Evolutionary conservation across 805 yeast genomes (phyloP).

Genomic region (Myxozyma melibiosi): DNA sequence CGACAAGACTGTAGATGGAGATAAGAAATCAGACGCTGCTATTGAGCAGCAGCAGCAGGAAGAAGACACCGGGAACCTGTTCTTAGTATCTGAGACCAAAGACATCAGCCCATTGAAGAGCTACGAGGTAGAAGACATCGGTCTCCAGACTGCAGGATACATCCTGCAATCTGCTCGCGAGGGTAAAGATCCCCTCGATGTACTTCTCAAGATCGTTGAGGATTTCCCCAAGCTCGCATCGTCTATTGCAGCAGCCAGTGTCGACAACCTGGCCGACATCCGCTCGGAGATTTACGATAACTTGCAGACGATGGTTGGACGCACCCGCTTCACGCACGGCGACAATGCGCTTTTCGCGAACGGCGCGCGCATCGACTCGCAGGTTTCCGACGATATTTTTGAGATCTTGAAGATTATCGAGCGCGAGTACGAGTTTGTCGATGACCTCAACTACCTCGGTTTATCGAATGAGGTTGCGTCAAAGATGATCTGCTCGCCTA

Average conservation of each 20-base stretch:
- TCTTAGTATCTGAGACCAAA: conserved; percentile 36
- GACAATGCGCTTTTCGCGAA: conserved; percentile 57
- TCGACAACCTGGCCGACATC: conserved; percentile 23
- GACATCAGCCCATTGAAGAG: conserved; percentile 32
- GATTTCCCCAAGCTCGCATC: conserved; percentile 61
- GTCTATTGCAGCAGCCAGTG: conserved; percentile 40
- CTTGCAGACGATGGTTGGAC: background rate
- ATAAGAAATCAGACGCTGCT: background rate
- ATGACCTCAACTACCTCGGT: conserved; percentile 41
- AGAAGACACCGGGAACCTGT: conserved; percentile 21
- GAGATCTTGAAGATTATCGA: conserved; percentile 45
- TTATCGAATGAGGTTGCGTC: conserved; percentile 43
- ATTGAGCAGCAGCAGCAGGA: conserved; percentile 8
- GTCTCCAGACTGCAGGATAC: conserved; percentile 41
- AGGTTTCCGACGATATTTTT: conserved; percentile 44
- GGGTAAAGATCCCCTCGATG: conserved; percentile 42
- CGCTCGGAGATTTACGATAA: conserved; percentile 36
- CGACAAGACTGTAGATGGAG: conserved; percentile 36
- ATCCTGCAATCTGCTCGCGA: conserved; percentile 37
- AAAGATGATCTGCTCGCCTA: conserved; percentile 41
- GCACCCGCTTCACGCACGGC: conserved; percentile 35
- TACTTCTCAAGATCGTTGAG: conserved; percentile 47
- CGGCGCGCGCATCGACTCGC: conserved; percentile 54
- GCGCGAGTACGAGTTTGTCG: conserved; percentile 43
- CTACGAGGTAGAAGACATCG: conserved; percentile 37